These are phyloP conservation scores for Dryas integrifolia DNA, from an alignment of 331 rosid species.

Conservation along the genomic window DNA sequence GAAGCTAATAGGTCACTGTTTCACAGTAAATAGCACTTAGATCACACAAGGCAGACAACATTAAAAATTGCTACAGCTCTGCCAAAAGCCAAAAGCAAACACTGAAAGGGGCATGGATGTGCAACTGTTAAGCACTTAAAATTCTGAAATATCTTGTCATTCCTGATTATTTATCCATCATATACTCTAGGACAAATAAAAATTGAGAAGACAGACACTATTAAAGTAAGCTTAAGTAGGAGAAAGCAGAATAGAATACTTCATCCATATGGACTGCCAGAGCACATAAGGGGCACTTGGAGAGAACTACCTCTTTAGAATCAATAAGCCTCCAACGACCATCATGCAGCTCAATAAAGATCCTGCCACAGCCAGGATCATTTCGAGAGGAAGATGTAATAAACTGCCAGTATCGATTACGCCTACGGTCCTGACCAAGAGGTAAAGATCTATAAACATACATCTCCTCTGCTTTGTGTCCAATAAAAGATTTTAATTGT, in stretches of 20 bases:
- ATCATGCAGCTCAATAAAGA: conserved; percentile 63
- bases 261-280: neutral
- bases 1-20: neutral
- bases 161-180: neutral
- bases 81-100: neutral
- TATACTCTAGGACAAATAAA: neutral
- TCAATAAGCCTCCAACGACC: conserved; percentile 74
- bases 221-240: neutral
- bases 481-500: conserved; percentile 54
- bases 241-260: neutral
- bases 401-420: conserved; percentile 73
- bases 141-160: neutral
- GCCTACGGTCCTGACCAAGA: conserved; percentile 78
- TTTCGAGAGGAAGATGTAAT: conserved; percentile 53
- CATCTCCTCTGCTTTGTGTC: conserved; percentile 65
- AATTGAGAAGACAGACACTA: neutral
- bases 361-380: conserved; percentile 84
- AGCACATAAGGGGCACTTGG: conserved; percentile 8
- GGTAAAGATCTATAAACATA: conserved; percentile 63
- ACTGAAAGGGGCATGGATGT: neutral
- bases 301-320: conserved; percentile 60
- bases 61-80: neutral
- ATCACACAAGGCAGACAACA: neutral
- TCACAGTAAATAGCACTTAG: neutral
- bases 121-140: neutral